Evolutionary conservation across 768 basidiomycete genomes (phyloP).

Genomic region (Naganishia vaughanmartiniae): DNA sequence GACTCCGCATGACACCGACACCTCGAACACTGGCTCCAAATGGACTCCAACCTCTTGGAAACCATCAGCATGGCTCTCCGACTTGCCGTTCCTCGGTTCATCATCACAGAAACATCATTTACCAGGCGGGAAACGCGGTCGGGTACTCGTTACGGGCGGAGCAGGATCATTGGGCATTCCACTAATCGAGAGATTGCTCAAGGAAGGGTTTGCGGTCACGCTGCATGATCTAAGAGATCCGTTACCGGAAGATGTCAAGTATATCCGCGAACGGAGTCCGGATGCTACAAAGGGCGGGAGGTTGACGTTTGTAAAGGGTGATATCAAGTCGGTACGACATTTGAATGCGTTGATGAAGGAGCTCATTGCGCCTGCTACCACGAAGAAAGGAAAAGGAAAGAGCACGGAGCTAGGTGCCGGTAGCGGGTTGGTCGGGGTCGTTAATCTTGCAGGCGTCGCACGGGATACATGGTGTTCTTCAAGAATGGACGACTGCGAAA

Average conservation of each 20-base stretch:
- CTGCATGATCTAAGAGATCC: constrained; percentile 39
- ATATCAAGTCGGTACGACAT: background rate
- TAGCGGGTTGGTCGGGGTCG: constrained; percentile 40
- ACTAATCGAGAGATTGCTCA: constrained; percentile 35
- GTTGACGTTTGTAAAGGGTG: constrained; percentile 16
- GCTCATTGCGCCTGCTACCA: background rate
- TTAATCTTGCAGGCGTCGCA: constrained; percentile 44
- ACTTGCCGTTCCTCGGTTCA: constrained; percentile 14
- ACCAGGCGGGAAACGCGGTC: constrained; percentile 20
- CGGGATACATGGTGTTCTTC: constrained; percentile 41
- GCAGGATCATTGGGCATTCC: constrained; percentile 43
- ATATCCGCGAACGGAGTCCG: constrained; percentile 9
- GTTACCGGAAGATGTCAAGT: constrained; percentile 19
- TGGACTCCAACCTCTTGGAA: constrained; percentile 12
- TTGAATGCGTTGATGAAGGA: background rate
- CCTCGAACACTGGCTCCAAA: background rate
- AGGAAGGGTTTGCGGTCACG: constrained; percentile 38
- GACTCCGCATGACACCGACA: constrained; percentile 3
- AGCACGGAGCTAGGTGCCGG: constrained; percentile 31
- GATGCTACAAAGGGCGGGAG: constrained; percentile 3
- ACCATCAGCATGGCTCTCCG: constrained; percentile 17
- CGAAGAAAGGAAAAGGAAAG: background rate
- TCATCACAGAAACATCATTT: background rate
- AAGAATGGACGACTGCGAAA: constrained; percentile 39
- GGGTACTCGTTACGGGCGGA: constrained; percentile 44